Evolutionary conservation across 2,329 filamentous ascomycete species (phyloP).

Genomic region (Trichoderma breve): DNA sequence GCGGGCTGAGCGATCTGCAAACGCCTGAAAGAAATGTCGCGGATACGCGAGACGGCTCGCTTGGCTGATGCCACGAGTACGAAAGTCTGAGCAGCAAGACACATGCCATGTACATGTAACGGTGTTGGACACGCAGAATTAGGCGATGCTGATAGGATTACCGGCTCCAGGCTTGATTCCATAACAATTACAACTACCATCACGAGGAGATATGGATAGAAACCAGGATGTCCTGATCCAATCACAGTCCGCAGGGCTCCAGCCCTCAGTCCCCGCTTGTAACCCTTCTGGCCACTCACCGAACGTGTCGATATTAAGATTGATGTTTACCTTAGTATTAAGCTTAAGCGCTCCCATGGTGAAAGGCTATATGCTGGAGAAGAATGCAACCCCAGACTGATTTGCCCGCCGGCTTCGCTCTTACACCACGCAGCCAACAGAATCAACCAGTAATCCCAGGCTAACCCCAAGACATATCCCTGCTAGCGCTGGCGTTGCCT

Average conservation of each 20-base stretch:
- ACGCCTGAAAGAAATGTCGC: not conserved
- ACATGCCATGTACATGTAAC: not conserved
- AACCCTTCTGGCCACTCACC: not conserved
- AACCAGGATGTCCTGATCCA: not conserved
- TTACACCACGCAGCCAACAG: not conserved
- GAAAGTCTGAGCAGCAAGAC: not conserved
- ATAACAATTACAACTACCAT: not conserved
- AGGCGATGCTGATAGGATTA: not conserved
- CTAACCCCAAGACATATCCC: not conserved
- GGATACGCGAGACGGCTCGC: not conserved
- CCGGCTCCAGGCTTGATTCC: not conserved
- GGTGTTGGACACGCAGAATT: not conserved
- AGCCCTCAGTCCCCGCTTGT: not conserved
- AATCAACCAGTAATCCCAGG: not conserved
- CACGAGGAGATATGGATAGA: not conserved
- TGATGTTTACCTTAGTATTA: conserved; percentile 10
- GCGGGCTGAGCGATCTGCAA: not conserved
- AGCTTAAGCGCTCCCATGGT: conserved; percentile 11
- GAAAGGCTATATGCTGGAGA: not conserved
- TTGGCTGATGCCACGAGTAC: not conserved
- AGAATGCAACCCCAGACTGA: not conserved
- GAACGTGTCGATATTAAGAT: not conserved
- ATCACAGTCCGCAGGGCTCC: not conserved
- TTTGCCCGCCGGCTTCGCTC: not conserved
- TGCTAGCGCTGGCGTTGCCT: not conserved